Conservation (phyloP, 2,329 filamentous ascomycete genomes). For the Aschersonia sp. region DNA sequence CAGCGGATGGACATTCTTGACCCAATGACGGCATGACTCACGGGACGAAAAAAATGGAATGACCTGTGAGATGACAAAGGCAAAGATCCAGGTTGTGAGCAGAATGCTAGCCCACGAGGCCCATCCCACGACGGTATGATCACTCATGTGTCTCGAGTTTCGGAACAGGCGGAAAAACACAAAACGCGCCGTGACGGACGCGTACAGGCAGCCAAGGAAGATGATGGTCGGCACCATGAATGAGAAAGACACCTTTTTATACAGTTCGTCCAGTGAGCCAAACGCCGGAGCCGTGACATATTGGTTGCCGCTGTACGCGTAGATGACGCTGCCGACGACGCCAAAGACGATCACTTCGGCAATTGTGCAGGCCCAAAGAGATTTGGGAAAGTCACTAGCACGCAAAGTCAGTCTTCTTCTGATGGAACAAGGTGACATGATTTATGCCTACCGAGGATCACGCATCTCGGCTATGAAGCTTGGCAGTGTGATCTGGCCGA, state of each 20-base stretch:
- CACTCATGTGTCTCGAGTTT: conserved; percentile 62
- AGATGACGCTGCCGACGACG: conserved; percentile 66
- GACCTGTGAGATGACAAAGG: conserved; percentile 82
- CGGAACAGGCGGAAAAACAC: conserved; percentile 83
- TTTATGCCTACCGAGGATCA: conserved; percentile 29
- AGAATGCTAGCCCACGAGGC: conserved; percentile 62
- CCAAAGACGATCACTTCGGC: conserved; percentile 78
- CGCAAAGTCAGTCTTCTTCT: background rate
- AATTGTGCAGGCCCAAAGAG: conserved; percentile 80
- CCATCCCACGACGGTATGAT: conserved; percentile 76
- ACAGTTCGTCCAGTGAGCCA: conserved; percentile 62
- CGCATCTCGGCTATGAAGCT: conserved; percentile 95
- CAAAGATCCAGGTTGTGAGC: conserved; percentile 58
- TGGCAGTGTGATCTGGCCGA: conserved; percentile 85
- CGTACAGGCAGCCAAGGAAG: conserved; percentile 82
- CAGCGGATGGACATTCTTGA: background rate
- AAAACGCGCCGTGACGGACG: conserved; percentile 79
- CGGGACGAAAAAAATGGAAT: conserved; percentile 83
- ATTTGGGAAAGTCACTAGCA: conserved; percentile 72
- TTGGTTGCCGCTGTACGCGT: conserved; percentile 77
- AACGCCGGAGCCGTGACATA: conserved; percentile 84
- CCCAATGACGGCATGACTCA: conserved; percentile 17
- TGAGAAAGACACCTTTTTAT: conserved; percentile 79
- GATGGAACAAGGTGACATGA: background rate
- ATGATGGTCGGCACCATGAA: conserved; percentile 95